Conservation (phyloP, 2,329 filamentous ascomycete species). For the Raffaelea albimanens region DNA sequence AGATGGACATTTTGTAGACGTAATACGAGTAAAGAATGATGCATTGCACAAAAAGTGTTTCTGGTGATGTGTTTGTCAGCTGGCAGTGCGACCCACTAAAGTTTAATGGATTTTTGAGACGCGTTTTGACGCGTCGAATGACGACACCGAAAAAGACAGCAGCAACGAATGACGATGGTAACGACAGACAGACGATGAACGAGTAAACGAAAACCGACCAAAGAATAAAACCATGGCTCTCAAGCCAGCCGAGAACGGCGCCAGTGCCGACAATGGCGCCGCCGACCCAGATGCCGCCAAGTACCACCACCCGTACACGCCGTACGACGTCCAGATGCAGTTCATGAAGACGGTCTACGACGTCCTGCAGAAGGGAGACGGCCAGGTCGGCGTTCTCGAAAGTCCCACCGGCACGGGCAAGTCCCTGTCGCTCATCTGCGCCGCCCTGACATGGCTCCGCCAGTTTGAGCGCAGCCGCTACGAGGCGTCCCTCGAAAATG, state of each 20-base stretch:
- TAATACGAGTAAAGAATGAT: no score
- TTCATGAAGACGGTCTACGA: conserved; percentile 81
- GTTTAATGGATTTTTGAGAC: neutral
- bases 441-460: conserved; percentile 82
- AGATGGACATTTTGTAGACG: conserved; percentile 43
- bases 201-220: no score
- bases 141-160: no score
- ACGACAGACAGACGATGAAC: neutral
- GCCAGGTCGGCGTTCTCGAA: conserved; percentile 80
- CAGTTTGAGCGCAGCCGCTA: conserved; percentile 59
- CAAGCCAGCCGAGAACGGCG: no score
- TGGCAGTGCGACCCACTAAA: neutral
- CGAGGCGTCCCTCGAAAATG: conserved; percentile 40
- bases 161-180: neutral
- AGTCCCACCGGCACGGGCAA: conserved; percentile 91
- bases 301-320: conserved; percentile 81
- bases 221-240: neutral
- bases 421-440: conserved; percentile 84
- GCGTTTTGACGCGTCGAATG: no score
- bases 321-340: conserved; percentile 77
- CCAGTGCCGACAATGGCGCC: neutral
- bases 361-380: conserved; percentile 59
- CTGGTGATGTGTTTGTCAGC: neutral
- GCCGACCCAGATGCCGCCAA: conserved; percentile 25
- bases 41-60: no score